Evolutionary conservation across 2,329 filamentous ascomycete species (phyloP).

Genomic region (Arthrobotrys iridis): DNA sequence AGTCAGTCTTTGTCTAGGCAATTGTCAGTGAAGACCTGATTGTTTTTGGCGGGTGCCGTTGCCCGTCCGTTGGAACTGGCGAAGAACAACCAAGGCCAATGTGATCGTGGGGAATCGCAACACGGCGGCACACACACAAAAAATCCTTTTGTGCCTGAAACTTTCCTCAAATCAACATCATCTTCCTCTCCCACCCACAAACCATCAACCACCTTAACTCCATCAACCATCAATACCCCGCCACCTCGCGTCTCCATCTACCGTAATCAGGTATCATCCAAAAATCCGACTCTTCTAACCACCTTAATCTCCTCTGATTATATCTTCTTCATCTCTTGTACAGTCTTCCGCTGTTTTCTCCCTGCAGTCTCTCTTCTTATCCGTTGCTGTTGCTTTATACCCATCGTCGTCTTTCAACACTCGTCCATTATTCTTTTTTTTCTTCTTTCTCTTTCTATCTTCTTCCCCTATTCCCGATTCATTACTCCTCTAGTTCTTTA

Average conservation of each 20-base stretch:
- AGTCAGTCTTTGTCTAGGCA: slow-evolving; percentile 5
- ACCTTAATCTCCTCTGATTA: neutral
- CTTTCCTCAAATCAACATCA: slow-evolving; percentile 47
- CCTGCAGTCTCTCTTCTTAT: slow-evolving; percentile 7
- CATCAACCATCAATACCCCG: neutral
- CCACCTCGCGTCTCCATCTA: slow-evolving; percentile 17
- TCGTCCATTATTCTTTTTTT: neutral
- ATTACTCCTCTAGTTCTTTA: neutral
- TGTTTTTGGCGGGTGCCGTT: neutral
- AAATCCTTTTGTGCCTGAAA: slow-evolving; percentile 51
- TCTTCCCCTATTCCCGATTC: neutral
- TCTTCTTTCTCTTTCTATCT: neutral
- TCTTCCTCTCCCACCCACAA: slow-evolving; percentile 2
- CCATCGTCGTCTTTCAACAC: slow-evolving; percentile 18
- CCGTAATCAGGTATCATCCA: neutral
- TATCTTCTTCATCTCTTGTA: slow-evolving; percentile 32
- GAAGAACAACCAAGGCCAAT: too few species aligned
- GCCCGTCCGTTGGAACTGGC: neutral
- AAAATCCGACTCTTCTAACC: neutral
- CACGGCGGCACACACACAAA: slow-evolving; percentile 37
- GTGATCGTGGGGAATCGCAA: slow-evolving; percentile 28
- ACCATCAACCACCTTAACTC: slow-evolving; percentile 4
- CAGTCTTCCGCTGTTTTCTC: slow-evolving; percentile 13
- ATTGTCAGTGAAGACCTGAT: neutral
- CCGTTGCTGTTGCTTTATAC: neutral